Evolutionary conservation across 2,329 filamentous ascomycete species (phyloP).

Genomic region (Colletotrichum incanum): DNA sequence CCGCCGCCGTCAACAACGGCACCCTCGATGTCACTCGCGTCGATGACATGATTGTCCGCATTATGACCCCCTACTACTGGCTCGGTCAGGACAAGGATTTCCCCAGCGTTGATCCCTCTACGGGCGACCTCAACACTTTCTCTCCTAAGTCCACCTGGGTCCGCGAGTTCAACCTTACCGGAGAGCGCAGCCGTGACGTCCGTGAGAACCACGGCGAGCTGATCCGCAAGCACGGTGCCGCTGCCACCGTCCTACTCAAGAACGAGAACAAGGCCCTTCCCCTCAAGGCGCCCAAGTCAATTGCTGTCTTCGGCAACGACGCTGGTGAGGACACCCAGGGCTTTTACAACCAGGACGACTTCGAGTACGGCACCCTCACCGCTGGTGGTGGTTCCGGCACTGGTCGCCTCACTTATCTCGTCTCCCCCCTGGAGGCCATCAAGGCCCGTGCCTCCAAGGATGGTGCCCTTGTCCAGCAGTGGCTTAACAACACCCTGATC

Average conservation of each 20-base stretch:
- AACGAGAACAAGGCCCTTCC: slow-evolving; percentile 76
- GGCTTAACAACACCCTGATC: slow-evolving; percentile 61
- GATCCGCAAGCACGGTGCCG: slow-evolving; percentile 68
- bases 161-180: slow-evolving; percentile 59
- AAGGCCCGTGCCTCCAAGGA: slow-evolving; percentile 63
- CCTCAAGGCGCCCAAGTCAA: slow-evolving; percentile 68
- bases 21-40: slow-evolving; percentile 58
- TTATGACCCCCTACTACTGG: slow-evolving; percentile 67
- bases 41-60: slow-evolving; percentile 67
- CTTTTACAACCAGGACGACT: slow-evolving; percentile 75
- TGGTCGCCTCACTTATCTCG: slow-evolving; percentile 74
- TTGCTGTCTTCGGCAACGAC: slow-evolving; percentile 72
- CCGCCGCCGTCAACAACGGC: slow-evolving; percentile 64
- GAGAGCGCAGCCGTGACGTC: slow-evolving; percentile 66
- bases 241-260: slow-evolving; percentile 80
- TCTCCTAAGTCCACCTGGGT: slow-evolving; percentile 65
- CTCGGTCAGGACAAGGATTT: slow-evolving; percentile 65
- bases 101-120: slow-evolving; percentile 61
- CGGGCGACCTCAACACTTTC: slow-evolving; percentile 64
- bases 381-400: slow-evolving; percentile 74
- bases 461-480: slow-evolving; percentile 59
- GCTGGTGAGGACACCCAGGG: slow-evolving; percentile 78
- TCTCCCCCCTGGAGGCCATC: slow-evolving; percentile 76
- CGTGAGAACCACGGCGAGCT: slow-evolving; percentile 70
- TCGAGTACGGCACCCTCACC: slow-evolving; percentile 71